These are phyloP conservation scores for Erigeron philadelphicus DNA, from an alignment of 140 eudicot genomes.

Conservation along the genomic window DNA sequence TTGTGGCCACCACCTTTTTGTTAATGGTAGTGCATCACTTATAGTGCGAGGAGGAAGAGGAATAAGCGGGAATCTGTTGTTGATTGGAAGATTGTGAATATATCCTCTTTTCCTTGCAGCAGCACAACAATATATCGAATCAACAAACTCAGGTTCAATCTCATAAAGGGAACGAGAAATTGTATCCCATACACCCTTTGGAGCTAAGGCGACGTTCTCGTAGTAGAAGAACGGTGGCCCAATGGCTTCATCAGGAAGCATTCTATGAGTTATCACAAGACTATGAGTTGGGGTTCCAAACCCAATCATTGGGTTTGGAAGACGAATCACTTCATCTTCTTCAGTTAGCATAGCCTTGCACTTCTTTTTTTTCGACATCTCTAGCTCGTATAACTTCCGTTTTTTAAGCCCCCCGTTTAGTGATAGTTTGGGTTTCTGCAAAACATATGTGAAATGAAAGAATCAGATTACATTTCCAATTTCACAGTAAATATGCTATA, in stretches of 20 bases:
- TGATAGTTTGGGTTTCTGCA: constrained; percentile 36
- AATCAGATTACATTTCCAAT: neutral
- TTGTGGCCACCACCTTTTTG: constrained; percentile 82
- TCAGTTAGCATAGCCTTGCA: constrained; percentile 32
- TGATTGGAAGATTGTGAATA: constrained; percentile 70
- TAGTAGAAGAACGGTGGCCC: constrained; percentile 82
- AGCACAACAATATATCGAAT: constrained; percentile 69
- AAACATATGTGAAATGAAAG: neutral
- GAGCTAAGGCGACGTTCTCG: constrained; percentile 88
- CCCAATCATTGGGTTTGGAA: constrained; percentile 79
- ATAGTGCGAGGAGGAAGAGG: constrained; percentile 78
- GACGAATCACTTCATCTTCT: constrained; percentile 40
- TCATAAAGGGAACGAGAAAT: constrained; percentile 64
- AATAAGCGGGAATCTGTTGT: constrained; percentile 53
- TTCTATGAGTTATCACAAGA: constrained; percentile 27
- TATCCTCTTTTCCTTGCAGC: constrained; percentile 86
- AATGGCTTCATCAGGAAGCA: constrained; percentile 53
- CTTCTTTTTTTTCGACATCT: constrained; percentile 33
- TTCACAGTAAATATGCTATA: neutral
- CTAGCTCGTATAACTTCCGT: constrained; percentile 46
- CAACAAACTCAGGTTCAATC: constrained; percentile 78
- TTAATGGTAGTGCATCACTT: constrained; percentile 58
- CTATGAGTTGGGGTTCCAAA: constrained; percentile 53
- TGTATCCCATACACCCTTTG: constrained; percentile 92
- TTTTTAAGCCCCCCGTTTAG: constrained; percentile 15